phyloP scores from a whole-genome alignment of 2,329 filamentous ascomycete species.

The Claviceps fusiformis region DNA sequence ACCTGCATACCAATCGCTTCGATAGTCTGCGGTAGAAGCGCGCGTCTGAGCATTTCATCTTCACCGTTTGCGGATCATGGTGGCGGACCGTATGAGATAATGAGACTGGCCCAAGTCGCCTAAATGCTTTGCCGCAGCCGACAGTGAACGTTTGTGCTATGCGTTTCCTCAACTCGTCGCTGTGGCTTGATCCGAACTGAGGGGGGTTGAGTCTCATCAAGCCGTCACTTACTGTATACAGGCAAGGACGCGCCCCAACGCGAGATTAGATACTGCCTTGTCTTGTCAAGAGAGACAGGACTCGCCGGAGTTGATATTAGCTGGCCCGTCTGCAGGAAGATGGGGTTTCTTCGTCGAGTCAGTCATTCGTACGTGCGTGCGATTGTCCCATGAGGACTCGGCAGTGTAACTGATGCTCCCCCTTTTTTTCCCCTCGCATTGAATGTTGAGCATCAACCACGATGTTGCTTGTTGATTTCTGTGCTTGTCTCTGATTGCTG shows the following conservation, averaged over 20 bases:
- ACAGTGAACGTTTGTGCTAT: background rate
- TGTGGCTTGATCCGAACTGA: background rate
- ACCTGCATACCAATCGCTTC: background rate
- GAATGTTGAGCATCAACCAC: background rate
- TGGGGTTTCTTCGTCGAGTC: background rate
- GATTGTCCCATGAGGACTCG: background rate
- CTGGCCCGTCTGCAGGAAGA: background rate
- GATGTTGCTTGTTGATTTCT: background rate
- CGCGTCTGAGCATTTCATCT: background rate
- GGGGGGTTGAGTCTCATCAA: background rate
- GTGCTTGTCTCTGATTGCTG: slow-evolving; percentile 2
- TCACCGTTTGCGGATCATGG: background rate
- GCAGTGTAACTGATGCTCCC: background rate
- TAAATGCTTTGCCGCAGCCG: background rate
- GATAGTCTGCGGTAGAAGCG: background rate
- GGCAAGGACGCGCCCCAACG: background rate
- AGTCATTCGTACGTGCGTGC: too few relatives aligned
- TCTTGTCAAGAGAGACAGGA: background rate
- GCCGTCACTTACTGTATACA: background rate
- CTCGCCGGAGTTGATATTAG: background rate
- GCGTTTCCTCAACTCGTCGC: background rate
- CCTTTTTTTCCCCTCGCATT: background rate
- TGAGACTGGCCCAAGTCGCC: background rate
- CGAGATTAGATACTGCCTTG: background rate
- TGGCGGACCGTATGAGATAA: background rate